Percentiles rank a stretch among this genome's conserved stretches.
Conservation (phyloP, 495 filamentous ascomycete species). For the Pseudevernia furfuracea region DNA sequence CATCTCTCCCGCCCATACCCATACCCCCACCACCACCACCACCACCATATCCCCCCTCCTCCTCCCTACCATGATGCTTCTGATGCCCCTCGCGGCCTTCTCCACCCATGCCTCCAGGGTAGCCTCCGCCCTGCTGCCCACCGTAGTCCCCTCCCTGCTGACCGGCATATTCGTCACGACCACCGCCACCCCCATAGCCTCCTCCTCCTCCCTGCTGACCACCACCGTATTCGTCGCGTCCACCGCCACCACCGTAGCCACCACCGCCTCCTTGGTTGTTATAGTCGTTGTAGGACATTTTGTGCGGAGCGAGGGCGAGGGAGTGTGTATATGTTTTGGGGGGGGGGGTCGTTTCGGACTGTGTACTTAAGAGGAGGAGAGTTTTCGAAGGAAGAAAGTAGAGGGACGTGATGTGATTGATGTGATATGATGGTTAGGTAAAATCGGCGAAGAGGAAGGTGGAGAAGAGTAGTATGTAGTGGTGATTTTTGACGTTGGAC, state of each 20-base stretch:
- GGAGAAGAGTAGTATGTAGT: no score
- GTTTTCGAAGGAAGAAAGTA: no score
- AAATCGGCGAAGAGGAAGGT: no score
- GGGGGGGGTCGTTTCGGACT: no score
- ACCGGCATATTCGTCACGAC: conserved; percentile 18
- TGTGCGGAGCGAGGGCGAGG: background rate
- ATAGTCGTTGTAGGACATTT: conserved; percentile 26
- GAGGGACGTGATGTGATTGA: no score
- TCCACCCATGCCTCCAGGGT: background rate
- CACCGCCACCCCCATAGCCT: conserved; percentile 7
- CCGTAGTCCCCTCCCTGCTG: background rate
- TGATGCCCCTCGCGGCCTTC: no score
- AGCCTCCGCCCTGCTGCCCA: conserved; percentile 5
- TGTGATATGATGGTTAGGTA: no score
- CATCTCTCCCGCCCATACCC: background rate
- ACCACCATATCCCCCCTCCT: conserved; percentile 9
- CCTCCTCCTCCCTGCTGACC: conserved; percentile 13
- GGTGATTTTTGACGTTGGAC: no score
- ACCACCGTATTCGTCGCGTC: conserved; percentile 20
- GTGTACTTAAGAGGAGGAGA: no score
- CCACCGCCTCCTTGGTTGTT: conserved; percentile 21
- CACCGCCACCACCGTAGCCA: conserved; percentile 3
- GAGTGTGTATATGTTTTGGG: no score
- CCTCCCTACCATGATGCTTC: background rate
- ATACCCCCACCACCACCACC: background rate